phyloP scores from a whole-genome alignment of 179 eudicot genomes.

The Spergularia azorica region DNA sequence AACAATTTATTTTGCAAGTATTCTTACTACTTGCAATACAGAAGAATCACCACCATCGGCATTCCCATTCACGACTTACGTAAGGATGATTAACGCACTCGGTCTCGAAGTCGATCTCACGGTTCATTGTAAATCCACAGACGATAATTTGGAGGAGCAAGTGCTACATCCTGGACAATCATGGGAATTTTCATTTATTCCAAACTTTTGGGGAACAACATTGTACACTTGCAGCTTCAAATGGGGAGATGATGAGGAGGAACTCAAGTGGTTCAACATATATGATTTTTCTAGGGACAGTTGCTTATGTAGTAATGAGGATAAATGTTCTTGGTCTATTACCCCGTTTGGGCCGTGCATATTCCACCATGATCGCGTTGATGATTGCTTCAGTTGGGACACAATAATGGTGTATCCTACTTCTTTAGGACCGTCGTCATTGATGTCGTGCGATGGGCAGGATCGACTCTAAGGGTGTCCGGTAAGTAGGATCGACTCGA shows the following conservation, averaged over 20 bases:
- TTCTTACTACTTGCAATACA: background rate
- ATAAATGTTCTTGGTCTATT: background rate
- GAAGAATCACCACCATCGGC: too few species aligned
- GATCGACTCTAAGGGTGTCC: too few species aligned
- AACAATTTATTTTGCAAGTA: background rate
- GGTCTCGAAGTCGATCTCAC: constrained; percentile 10
- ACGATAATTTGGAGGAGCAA: constrained; percentile 22
- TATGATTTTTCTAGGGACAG: background rate
- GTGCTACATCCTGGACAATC: background rate
- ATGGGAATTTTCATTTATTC: constrained; percentile 16
- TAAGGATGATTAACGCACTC: constrained; percentile 14
- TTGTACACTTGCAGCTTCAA: constrained; percentile 19
- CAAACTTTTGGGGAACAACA: constrained; percentile 20
- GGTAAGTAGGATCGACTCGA: too few species aligned
- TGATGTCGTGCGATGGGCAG: too few species aligned
- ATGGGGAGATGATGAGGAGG: background rate
- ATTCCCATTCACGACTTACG: background rate
- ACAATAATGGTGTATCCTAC: background rate
- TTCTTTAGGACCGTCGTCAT: background rate
- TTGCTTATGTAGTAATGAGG: background rate
- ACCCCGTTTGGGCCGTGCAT: background rate
- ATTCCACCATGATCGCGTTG: too few species aligned
- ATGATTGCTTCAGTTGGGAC: background rate
- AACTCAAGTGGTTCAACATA: constrained; percentile 8
- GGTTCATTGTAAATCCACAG: constrained; percentile 31